Conservation (phyloP, 768 basidiomycete species). For the Postia placenta region DNA sequence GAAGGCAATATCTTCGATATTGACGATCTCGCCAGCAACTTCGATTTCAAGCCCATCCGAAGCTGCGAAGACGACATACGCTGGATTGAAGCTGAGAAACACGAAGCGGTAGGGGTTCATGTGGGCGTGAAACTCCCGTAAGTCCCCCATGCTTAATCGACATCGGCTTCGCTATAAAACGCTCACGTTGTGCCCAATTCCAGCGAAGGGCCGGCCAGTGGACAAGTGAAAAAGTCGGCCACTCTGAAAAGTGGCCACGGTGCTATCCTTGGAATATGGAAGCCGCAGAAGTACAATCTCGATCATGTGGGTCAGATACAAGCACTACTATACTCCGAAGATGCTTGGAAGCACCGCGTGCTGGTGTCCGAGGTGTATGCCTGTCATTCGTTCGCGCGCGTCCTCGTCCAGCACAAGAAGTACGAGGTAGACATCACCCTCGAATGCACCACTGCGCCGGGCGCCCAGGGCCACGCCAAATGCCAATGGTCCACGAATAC, state of each 20-base stretch:
- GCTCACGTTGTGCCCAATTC: not conserved
- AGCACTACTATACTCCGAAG: not conserved
- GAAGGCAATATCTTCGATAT: conserved; percentile 8
- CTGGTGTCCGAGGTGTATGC: conserved; percentile 1
- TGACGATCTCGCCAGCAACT: not conserved
- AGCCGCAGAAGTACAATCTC: not conserved
- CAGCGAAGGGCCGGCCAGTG: not conserved
- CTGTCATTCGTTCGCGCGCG: conserved; percentile 2
- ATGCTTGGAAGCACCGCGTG: not conserved
- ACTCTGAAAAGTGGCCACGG: not conserved
- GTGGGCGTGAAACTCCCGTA: no score
- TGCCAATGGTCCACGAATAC: not conserved
- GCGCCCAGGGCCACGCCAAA: not conserved
- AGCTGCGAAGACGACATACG: not conserved
- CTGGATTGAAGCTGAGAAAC: not conserved
- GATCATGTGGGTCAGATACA: not conserved
- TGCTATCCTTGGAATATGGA: conserved; percentile 3
- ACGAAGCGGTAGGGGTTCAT: not conserved
- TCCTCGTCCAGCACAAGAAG: not conserved
- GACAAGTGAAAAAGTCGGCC: not conserved
- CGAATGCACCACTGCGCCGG: not conserved
- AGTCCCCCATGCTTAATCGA: no score
- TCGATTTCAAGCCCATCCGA: not conserved
- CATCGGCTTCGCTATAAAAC: no score
- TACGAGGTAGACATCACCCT: not conserved